phyloP scores from a whole-genome alignment of 352 stramenopile genomes.

The Globisporangium takayamanum region DNA sequence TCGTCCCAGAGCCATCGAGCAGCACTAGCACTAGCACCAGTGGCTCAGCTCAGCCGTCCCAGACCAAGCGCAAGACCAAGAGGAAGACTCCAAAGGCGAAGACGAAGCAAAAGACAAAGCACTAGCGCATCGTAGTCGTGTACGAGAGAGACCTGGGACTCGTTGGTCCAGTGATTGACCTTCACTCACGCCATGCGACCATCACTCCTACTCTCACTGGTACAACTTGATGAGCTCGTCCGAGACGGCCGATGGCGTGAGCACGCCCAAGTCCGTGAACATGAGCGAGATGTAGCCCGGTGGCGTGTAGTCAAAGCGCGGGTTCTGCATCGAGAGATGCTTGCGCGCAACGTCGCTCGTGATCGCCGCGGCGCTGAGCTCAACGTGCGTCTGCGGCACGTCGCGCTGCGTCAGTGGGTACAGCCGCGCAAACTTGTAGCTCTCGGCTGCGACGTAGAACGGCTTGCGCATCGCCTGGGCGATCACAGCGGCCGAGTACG shows the following conservation, averaged over 20 bases:
- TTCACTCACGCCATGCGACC: not conserved
- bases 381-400: slow-evolving; percentile 78
- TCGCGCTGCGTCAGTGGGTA: slow-evolving; percentile 97
- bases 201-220: slow-evolving; percentile 60
- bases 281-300: slow-evolving; percentile 97
- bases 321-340: slow-evolving; percentile 83
- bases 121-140: no score
- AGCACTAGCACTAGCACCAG: not conserved
- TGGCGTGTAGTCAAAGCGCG: slow-evolving; percentile 95
- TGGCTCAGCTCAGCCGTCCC: no score
- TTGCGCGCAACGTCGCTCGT: slow-evolving; percentile 21
- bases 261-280: slow-evolving; percentile 97
- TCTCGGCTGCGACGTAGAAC: slow-evolving; percentile 98
- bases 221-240: slow-evolving; percentile 99
- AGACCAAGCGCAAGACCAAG: slow-evolving; percentile 4
- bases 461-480: slow-evolving; percentile 94
- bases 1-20: slow-evolving; percentile 18
- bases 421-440: slow-evolving; percentile 97
- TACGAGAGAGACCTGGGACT: no score
- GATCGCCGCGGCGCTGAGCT: slow-evolving; percentile 17
- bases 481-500: slow-evolving; percentile 92
- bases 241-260: slow-evolving; percentile 97
- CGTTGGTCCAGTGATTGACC: not conserved
- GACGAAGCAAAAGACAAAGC: not conserved
- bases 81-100: slow-evolving; percentile 3